A percentile compares a stretch with the other conserved stretches of the same genome.
These are phyloP conservation scores for Neltuma alba DNA, from an alignment of 306 rosid genomes.

Conservation along the genomic window DNA sequence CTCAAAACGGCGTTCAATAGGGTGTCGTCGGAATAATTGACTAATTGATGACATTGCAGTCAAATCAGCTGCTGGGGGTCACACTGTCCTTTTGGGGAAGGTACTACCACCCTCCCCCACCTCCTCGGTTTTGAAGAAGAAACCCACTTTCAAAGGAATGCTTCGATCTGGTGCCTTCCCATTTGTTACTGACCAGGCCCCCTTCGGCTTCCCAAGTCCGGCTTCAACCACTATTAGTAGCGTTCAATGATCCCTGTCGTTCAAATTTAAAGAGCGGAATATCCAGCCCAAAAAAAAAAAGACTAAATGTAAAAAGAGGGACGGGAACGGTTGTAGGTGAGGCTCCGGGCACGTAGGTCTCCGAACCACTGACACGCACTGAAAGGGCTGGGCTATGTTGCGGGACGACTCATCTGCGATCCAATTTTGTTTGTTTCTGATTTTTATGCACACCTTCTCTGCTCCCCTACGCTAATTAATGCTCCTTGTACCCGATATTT, in stretches of 20 bases:
- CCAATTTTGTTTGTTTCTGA: background rate
- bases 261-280: no score
- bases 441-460: no score
- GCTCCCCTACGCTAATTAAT: no score
- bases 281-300: no score
- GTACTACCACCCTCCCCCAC: slow-evolving; percentile 23
- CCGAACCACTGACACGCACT: slow-evolving; percentile 48
- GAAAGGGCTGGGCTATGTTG: slow-evolving; percentile 47
- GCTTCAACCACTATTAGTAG: no score
- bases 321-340: no score
- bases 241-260: no score
- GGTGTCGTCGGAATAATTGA: slow-evolving; percentile 52
- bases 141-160: slow-evolving; percentile 29
- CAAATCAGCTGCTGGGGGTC: background rate
- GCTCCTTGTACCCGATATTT: no score
- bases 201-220: no score
- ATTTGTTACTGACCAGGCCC: background rate
- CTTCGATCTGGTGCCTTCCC: slow-evolving; percentile 32
- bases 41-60: slow-evolving; percentile 33
- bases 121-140: slow-evolving; percentile 37
- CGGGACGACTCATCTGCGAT: slow-evolving; percentile 35
- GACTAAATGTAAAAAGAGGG: no score
- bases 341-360: slow-evolving; percentile 38
- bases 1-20: slow-evolving; percentile 41
- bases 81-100: slow-evolving; percentile 47